Base-by-base conservation (phyloP, 371 early-diverging fungal species). In the Mortierella sp. region DNA sequence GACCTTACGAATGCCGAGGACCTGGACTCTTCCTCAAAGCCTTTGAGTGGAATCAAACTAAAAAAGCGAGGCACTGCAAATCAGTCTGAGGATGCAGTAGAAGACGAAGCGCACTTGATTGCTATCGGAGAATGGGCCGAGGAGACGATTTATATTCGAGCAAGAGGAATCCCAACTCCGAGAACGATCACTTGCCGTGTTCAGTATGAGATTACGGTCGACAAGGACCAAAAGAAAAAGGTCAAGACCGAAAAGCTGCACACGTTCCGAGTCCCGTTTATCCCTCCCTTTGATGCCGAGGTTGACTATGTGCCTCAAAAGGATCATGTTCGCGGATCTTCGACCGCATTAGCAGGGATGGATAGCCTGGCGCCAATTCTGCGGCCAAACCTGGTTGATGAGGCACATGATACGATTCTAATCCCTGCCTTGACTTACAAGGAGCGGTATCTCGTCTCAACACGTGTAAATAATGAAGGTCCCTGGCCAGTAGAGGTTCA, bases 401-500 rank as follows among this genome's bases (percentile, higher is more conserved):
- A 66, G 23, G 57, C 55, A 3, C 60, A 69, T 37, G 74, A 70
- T 15, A 60, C 73, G 2, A 66, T 79, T 48, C 15, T 70, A 43
- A 66, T 79, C 21, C 80, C 80, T 23, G 80, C 80, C 0, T 57
- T 79, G 53, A 73, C 64, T 1, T 70, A 70, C 9, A 50, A 57
- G 19, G 74, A 79, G 25, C 25, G 53, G 9, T 79, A 79, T 18
- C 44, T 79, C 56, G 60, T 79, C 66, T 70, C 80, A 16, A 73
- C 80, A 4, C 62, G 73, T 11, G 63, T 79, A 44, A 72, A 73
- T 44, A 79, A 73, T 28, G 80, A 79, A 26, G 80, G 80, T 4
- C 74, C 80, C 0, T 79, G 80, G 80, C 70, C 74, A 1, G 70
- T 79, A 5, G 63, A 79, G 44, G 74, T 79, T 53, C 62, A 67